Conservation (phyloP, 352 stramenopile genomes). For the Globisporangium canariense region DNA sequence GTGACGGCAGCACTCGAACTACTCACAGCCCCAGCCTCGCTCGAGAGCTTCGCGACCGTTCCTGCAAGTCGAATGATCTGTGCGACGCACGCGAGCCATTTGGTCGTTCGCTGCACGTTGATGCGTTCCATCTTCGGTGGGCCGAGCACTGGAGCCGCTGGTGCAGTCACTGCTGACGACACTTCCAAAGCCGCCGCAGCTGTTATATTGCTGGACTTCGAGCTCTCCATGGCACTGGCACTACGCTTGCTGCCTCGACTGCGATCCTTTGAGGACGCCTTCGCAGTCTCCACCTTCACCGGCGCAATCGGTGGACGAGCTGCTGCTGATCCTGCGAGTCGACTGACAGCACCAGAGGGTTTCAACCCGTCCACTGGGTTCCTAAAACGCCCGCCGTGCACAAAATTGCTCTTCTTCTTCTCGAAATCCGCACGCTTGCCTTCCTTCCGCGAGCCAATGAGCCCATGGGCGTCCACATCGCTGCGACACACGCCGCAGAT, state of each 20-base stretch:
- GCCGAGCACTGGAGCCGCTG: slow-evolving; percentile 24
- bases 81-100: slow-evolving; percentile 59
- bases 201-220: neutral
- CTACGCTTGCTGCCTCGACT: slow-evolving; percentile 5
- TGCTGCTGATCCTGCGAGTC: slow-evolving; percentile 1
- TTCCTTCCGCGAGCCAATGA: slow-evolving; percentile 56
- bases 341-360: neutral
- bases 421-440: slow-evolving; percentile 47
- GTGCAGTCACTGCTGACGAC: slow-evolving; percentile 14
- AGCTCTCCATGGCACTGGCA: neutral
- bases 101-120: slow-evolving; percentile 71
- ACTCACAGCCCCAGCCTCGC: neutral
- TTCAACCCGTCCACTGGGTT: slow-evolving; percentile 30
- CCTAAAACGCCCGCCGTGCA: slow-evolving; percentile 56
- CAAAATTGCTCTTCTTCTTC: slow-evolving; percentile 58
- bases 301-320: neutral
- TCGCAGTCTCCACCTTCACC: slow-evolving; percentile 5
- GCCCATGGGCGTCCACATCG: slow-evolving; percentile 44
- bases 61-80: slow-evolving; percentile 66
- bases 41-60: slow-evolving; percentile 15
- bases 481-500: slow-evolving; percentile 56
- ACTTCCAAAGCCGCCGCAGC: neutral
- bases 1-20: neutral
- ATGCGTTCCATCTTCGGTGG: slow-evolving; percentile 79
- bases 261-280: slow-evolving; percentile 1